Evolutionary conservation across 108 stramenopile genomes (phyloP).

Genomic region (Epithemia pelagica): DNA sequence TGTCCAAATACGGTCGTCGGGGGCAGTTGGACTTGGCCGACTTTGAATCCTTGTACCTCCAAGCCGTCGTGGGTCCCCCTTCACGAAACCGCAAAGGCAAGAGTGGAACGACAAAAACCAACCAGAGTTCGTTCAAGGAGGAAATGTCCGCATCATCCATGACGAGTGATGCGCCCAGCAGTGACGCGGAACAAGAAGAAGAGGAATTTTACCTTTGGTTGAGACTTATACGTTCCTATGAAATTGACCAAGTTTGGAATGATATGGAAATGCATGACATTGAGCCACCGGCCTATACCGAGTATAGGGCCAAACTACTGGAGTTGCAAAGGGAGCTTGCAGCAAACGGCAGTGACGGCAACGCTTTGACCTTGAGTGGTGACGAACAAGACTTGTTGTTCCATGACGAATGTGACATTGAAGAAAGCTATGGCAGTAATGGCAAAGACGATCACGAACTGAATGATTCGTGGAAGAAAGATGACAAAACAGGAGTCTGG

Average conservation of each 20-base stretch:
- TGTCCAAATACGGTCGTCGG: constrained; percentile 43
- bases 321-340: background rate
- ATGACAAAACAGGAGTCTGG: background rate
- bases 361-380: background rate
- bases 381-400: background rate
- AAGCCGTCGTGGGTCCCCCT: constrained; percentile 23
- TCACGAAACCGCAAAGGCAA: constrained; percentile 14
- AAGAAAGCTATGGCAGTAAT: constrained; percentile 31
- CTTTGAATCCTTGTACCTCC: constrained; percentile 51
- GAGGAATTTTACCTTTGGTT: background rate
- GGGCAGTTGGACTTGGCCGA: constrained; percentile 50
- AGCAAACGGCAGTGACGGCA: background rate
- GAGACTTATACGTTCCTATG: background rate
- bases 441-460: constrained; percentile 4
- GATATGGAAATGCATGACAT: constrained; percentile 71
- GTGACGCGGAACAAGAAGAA: background rate
- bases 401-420: constrained; percentile 79
- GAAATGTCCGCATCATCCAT: no score
- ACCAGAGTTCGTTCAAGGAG: constrained; percentile 8
- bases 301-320: constrained; percentile 18
- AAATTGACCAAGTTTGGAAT: constrained; percentile 54
- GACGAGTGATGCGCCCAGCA: background rate
- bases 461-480: background rate
- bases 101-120: constrained; percentile 18
- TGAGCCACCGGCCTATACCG: constrained; percentile 49